Evolutionary conservation across 1,284 basidiomycete species (phyloP).

Genomic region (Sanghuangporus sanghuang): DNA sequence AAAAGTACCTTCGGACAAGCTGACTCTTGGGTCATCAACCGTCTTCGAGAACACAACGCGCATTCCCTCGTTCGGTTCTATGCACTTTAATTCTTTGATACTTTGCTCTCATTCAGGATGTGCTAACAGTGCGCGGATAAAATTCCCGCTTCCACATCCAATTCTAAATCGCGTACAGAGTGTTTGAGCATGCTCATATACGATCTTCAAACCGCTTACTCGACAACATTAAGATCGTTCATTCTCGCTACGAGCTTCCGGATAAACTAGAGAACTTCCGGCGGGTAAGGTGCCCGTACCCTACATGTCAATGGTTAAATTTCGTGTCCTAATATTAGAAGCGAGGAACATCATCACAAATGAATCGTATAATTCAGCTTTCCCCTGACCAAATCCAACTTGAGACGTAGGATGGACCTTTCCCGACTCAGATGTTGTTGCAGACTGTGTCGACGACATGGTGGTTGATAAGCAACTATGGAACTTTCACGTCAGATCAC

Average conservation of each 20-base stretch:
- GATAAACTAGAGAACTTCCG: slow-evolving; percentile 22
- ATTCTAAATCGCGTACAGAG: background rate
- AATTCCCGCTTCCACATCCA: slow-evolving; percentile 62
- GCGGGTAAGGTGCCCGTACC: slow-evolving; percentile 25
- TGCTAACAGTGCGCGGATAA: slow-evolving; percentile 67
- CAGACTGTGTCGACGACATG: background rate
- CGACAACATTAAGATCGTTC: slow-evolving; percentile 22
- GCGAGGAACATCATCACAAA: background rate
- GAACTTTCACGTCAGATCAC: background rate
- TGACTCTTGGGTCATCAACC: slow-evolving; percentile 45
- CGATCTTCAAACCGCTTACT: slow-evolving; percentile 19
- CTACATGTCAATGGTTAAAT: slow-evolving; percentile 3
- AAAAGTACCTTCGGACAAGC: slow-evolving; percentile 57
- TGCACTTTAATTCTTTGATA: slow-evolving; percentile 49
- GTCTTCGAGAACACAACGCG: slow-evolving; percentile 51
- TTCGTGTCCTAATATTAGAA: background rate
- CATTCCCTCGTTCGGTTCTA: slow-evolving; percentile 76
- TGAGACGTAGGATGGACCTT: slow-evolving; percentile 24
- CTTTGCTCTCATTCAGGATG: slow-evolving; percentile 48
- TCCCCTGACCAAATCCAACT: slow-evolving; percentile 25
- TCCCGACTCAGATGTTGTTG: background rate
- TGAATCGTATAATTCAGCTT: slow-evolving; percentile 26
- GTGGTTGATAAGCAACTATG: background rate
- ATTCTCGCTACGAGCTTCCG: slow-evolving; percentile 15
- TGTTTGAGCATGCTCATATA: background rate